Percentiles rank a stretch among this genome's conserved stretches.
These are phyloP conservation scores for Ensete glaucum DNA, from an alignment of 176 grass and related monocot genomes.

Conservation along the genomic window DNA sequence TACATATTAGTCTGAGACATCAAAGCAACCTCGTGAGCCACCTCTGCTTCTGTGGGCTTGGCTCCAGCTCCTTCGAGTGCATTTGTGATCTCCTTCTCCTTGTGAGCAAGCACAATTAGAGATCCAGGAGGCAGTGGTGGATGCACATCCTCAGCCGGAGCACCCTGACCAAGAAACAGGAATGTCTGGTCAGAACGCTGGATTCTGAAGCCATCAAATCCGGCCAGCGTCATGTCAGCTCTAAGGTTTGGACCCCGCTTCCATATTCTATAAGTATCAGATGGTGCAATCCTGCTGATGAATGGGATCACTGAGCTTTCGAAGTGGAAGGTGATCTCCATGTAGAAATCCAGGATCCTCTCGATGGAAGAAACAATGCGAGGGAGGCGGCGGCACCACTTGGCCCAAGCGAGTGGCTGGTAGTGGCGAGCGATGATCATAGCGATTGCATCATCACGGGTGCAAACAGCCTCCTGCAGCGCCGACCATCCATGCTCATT, in stretches of 20 bases:
- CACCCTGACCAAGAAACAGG: slow-evolving; percentile 73
- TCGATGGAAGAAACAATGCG: slow-evolving; percentile 64
- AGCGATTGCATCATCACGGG: slow-evolving; percentile 69
- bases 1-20: slow-evolving; percentile 99
- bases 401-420: slow-evolving; percentile 94
- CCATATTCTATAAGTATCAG: slow-evolving; percentile 96
- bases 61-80: slow-evolving; percentile 82
- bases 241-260: slow-evolving; percentile 59
- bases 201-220: slow-evolving; percentile 86
- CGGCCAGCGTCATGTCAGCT: slow-evolving; percentile 87
- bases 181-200: slow-evolving; percentile 94
- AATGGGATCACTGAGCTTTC: slow-evolving; percentile 97
- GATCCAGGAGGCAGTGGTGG: slow-evolving; percentile 64
- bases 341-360: slow-evolving; percentile 86
- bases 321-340: slow-evolving; percentile 99
- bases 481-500: slow-evolving; percentile 90
- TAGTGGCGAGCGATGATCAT: slow-evolving; percentile 88
- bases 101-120: slow-evolving; percentile 80
- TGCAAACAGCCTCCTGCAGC: slow-evolving; percentile 88
- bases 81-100: slow-evolving; percentile 95
- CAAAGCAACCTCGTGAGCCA: slow-evolving; percentile 76
- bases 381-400: slow-evolving; percentile 88
- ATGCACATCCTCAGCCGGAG: slow-evolving; percentile 30
- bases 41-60: slow-evolving; percentile 72
- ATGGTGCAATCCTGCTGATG: slow-evolving; percentile 85